Conservation (phyloP, 2,329 filamentous ascomycete genomes). For the Colletotrichum australisinense region DNA sequence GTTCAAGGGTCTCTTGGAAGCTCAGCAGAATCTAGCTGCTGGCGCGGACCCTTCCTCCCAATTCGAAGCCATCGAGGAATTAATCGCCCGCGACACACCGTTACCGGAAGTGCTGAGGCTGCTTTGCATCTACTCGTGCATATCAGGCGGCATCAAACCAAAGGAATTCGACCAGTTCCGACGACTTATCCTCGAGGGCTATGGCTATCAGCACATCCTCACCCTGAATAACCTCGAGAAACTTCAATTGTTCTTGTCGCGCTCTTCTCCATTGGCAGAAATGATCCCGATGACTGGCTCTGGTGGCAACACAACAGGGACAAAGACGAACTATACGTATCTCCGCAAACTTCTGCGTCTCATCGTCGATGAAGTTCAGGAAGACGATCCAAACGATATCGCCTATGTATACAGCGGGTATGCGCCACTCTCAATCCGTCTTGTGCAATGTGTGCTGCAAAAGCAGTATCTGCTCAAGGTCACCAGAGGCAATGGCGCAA, state of each 20-base stretch:
- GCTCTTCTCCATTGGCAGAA: constrained; percentile 80
- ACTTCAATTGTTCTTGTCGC: constrained; percentile 84
- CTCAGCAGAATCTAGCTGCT: constrained; percentile 94
- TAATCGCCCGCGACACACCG: constrained; percentile 89
- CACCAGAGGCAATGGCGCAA: constrained; percentile 69
- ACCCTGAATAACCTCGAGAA: constrained; percentile 91
- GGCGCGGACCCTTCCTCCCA: constrained; percentile 90
- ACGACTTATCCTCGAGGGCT: constrained; percentile 87
- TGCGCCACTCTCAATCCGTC: constrained; percentile 88
- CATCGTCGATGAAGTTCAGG: constrained; percentile 96
- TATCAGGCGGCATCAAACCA: constrained; percentile 87
- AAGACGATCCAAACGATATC: constrained; percentile 92
- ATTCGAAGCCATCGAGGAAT: constrained; percentile 90
- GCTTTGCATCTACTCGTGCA: constrained; percentile 90
- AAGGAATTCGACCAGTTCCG: constrained; percentile 93
- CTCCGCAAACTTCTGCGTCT: constrained; percentile 87
- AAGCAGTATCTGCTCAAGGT: constrained; percentile 85
- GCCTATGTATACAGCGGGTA: constrained; percentile 99
- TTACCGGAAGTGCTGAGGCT: constrained; percentile 85
- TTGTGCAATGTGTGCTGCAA: constrained; percentile 93
- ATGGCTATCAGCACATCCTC: constrained; percentile 93
- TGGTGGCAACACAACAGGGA: constrained; percentile 69
- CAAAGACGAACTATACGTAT: constrained; percentile 90
- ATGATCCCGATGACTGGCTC: constrained; percentile 81
- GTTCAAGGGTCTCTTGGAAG: constrained; percentile 89